Evolutionary conservation across 176 grass and related monocot genomes (phyloP).

Genomic region (Rhynchospora breviuscula): DNA sequence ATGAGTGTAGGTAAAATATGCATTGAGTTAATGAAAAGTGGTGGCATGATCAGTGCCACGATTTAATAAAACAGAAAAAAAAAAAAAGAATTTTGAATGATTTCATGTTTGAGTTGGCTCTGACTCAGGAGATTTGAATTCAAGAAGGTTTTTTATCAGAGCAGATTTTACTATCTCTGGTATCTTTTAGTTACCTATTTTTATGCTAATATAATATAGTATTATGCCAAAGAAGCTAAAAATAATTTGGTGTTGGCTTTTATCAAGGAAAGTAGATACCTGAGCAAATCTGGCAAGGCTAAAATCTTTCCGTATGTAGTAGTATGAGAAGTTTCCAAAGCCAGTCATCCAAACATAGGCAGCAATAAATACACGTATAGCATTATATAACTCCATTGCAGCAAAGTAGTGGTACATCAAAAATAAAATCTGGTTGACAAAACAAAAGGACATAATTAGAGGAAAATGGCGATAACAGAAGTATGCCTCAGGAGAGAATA

Average conservation of each 20-base stretch:
- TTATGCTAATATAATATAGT: background rate
- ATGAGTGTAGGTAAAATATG: no score
- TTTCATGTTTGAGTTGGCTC: background rate
- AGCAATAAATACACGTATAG: slow-evolving; percentile 40
- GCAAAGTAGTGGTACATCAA: slow-evolving; percentile 48
- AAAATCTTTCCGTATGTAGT: slow-evolving; percentile 39
- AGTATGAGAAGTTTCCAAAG: slow-evolving; percentile 44
- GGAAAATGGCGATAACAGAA: slow-evolving; percentile 1
- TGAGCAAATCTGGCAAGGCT: slow-evolving; percentile 38
- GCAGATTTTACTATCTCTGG: background rate
- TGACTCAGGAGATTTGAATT: background rate
- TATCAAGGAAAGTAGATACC: slow-evolving; percentile 14
- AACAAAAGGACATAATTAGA: background rate
- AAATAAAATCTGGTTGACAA: slow-evolving; percentile 35
- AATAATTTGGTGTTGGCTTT: background rate
- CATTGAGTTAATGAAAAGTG: no score
- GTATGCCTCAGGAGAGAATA: slow-evolving; percentile 3
- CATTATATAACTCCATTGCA: slow-evolving; percentile 37
- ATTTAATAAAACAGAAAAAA: no score
- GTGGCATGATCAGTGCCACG: no score
- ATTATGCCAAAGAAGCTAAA: background rate
- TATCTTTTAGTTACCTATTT: background rate
- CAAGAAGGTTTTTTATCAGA: background rate
- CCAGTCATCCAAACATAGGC: slow-evolving; percentile 37
- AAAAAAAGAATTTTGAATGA: no score